Evolutionary conservation across 1,284 basidiomycete species (phyloP).

Genomic region (Fomitopsis betulina): DNA sequence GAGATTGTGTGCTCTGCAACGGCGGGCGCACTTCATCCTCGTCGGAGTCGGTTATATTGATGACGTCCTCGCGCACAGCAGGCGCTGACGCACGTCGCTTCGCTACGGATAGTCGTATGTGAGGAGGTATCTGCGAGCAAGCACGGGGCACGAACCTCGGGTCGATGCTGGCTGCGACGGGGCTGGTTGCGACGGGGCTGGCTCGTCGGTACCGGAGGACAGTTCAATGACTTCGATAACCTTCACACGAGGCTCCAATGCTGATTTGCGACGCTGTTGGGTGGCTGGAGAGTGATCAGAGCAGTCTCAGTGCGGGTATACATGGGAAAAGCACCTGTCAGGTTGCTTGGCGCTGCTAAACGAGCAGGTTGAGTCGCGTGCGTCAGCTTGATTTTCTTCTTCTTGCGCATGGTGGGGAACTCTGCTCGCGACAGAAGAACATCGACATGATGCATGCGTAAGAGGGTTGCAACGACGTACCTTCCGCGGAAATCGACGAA

Average conservation of each 20-base stretch:
- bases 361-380: neutral
- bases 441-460: neutral
- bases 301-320: neutral
- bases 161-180: neutral
- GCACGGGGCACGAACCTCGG: neutral
- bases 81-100: neutral
- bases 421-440: neutral
- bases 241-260: neutral
- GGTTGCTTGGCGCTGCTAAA: neutral
- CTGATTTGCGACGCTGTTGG: neutral
- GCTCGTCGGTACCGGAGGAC: neutral
- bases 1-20: neutral
- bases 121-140: too few species aligned
- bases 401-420: neutral
- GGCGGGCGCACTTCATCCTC: neutral
- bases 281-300: neutral
- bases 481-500: neutral
- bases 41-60: neutral
- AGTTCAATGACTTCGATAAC: neutral
- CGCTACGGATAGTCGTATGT: neutral
- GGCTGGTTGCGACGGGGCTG: neutral
- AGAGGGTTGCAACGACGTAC: neutral
- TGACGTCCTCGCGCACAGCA: neutral
- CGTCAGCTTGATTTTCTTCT: slow-evolving; percentile 4
- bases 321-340: neutral